Evolutionary conservation across 2,329 filamentous ascomycete genomes (phyloP).

Genomic region (Myriangium duriaei): DNA sequence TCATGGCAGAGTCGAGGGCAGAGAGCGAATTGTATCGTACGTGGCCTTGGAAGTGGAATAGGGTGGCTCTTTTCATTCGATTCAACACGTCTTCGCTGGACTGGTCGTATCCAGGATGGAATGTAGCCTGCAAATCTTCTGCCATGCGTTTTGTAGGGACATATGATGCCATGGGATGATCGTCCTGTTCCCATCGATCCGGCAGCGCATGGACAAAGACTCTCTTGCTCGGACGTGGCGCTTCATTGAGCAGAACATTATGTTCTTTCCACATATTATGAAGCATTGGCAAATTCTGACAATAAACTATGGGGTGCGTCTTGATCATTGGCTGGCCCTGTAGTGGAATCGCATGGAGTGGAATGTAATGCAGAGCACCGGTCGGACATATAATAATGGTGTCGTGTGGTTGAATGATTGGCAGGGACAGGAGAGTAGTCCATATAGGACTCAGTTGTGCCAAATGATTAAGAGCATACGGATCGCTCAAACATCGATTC

Average conservation of each 20-base stretch:
- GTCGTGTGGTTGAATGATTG: neutral
- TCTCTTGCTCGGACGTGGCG: no score
- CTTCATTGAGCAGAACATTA: no score
- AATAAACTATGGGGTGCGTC: neutral
- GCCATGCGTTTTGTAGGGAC: no score
- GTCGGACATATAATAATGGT: neutral
- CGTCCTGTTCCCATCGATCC: no score
- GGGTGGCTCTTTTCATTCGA: neutral
- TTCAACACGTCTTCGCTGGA: no score
- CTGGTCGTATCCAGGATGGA: no score
- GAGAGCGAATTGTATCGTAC: neutral
- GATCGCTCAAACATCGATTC: neutral
- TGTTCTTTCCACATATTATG: neutral
- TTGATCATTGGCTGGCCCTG: neutral
- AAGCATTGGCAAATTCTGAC: neutral
- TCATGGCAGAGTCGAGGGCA: neutral
- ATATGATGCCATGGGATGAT: no score
- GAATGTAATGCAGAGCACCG: neutral
- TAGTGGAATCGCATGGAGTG: neutral
- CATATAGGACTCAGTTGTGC: neutral
- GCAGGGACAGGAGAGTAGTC: neutral
- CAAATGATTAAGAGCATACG: neutral
- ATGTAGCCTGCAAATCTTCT: no score
- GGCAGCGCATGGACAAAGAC: no score
- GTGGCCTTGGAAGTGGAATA: neutral